Percentiles rank a stretch among this genome's conserved stretches.
phyloP scores from a whole-genome alignment of 768 basidiomycete genomes.

The Dacryopinax spathularia region DNA sequence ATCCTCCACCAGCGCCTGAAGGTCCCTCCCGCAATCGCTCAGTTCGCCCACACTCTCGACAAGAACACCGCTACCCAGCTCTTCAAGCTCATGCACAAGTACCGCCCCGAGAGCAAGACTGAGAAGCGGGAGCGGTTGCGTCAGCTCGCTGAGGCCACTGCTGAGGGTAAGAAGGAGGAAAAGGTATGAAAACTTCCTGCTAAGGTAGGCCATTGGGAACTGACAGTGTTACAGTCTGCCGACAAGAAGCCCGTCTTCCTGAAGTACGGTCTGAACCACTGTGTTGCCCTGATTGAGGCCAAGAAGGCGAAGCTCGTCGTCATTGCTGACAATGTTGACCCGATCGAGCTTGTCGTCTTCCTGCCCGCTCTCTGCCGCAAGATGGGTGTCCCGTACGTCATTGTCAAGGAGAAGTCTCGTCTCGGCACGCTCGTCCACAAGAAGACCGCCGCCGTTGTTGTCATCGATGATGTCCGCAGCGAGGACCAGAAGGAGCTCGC shows the following conservation, averaged over 20 bases:
- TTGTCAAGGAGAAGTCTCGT: conserved; percentile 96
- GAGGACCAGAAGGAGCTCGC: conserved; percentile 90
- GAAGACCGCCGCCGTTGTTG: conserved; percentile 88
- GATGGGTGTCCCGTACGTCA: conserved; percentile 98
- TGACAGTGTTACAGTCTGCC: conserved; percentile 33
- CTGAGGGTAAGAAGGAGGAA: conserved; percentile 52
- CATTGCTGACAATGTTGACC: conserved; percentile 97
- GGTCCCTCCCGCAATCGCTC: conserved; percentile 94
- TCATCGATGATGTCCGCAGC: conserved; percentile 84
- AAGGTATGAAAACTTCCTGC: conserved; percentile 16
- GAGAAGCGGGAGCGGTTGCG: conserved; percentile 94
- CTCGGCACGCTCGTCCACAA: conserved; percentile 97
- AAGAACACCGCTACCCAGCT: conserved; percentile 98
- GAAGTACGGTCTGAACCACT: conserved; percentile 96
- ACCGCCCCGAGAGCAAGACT: conserved; percentile 83
- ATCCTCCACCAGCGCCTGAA: conserved; percentile 95
- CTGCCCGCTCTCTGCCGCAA: conserved; percentile 96
- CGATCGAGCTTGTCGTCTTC: conserved; percentile 97
- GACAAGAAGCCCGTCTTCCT: conserved; percentile 89
- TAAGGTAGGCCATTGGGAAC: not conserved
- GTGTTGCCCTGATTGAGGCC: conserved; percentile 86
- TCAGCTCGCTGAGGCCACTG: conserved; percentile 58
- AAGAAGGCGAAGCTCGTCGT: conserved; percentile 95
- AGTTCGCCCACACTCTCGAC: conserved; percentile 90
- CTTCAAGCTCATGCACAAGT: conserved; percentile 97